Conservation (phyloP, 192 early-diverging fungal species). For the Entophlyctis luteolus region DNA sequence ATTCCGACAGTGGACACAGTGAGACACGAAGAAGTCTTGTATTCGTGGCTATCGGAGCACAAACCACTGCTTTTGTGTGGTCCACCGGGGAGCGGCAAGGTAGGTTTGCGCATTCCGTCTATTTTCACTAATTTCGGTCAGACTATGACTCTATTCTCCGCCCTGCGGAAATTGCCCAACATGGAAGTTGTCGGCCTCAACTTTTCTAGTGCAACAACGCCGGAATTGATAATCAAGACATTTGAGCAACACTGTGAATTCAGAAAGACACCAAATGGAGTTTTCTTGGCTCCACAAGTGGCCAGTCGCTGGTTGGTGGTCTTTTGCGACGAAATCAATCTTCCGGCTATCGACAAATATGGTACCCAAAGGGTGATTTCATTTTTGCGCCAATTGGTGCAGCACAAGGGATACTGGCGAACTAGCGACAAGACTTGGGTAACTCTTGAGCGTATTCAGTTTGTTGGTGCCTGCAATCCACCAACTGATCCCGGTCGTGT, state of each 20-base stretch:
- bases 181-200: constrained; percentile 98
- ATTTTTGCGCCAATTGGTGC: constrained; percentile 90
- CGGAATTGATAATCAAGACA: constrained; percentile 89
- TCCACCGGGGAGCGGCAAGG: constrained; percentile 96
- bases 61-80: constrained; percentile 95
- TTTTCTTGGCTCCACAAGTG: constrained; percentile 75
- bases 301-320: constrained; percentile 94
- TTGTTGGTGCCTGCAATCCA: constrained; percentile 99
- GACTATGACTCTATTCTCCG: constrained; percentile 98
- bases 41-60: constrained; percentile 93
- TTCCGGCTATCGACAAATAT: constrained; percentile 94
- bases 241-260: constrained; percentile 99
- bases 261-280: constrained; percentile 87
- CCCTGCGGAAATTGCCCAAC: constrained; percentile 86
- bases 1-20: constrained; percentile 98
- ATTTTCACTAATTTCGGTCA: constrained; percentile 6
- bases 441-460: constrained; percentile 93
- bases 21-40: constrained; percentile 92
- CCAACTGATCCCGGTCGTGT: constrained; percentile 99
- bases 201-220: constrained; percentile 96
- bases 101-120: background rate
- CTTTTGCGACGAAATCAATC: constrained; percentile 99
- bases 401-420: constrained; percentile 96
- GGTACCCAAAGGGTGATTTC: constrained; percentile 97
- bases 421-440: constrained; percentile 89